Conservation (phyloP, 2,329 filamentous ascomycete species). For the Alternaria gaisen region DNA sequence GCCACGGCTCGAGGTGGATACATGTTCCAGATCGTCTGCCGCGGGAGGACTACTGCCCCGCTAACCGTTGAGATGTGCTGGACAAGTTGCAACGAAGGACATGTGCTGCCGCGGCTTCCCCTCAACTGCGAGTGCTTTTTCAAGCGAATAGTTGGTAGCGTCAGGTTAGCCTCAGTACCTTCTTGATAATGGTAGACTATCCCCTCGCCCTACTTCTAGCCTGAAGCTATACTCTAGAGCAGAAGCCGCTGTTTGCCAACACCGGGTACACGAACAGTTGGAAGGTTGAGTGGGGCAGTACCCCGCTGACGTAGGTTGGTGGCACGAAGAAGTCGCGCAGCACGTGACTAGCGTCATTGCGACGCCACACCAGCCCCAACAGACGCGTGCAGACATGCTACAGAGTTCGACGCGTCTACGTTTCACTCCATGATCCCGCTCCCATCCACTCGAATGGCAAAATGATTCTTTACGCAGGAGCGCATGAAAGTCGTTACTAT, state of each 20-base stretch:
- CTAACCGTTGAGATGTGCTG: constrained; percentile 3
- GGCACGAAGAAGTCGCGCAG: constrained; percentile 26
- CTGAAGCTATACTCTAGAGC: neutral
- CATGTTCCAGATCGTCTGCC: constrained; percentile 15
- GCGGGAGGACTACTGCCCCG: constrained; percentile 16
- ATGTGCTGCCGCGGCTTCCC: neutral
- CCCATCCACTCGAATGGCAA: neutral
- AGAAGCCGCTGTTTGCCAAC: neutral
- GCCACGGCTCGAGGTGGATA: constrained; percentile 14
- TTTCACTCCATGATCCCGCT: neutral
- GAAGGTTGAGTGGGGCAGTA: constrained; percentile 3
- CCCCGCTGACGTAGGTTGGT: constrained; percentile 26
- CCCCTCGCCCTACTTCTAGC: neutral
- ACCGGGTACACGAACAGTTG: neutral
- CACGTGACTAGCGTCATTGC: constrained; percentile 30
- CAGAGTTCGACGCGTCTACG: neutral
- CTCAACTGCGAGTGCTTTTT: neutral
- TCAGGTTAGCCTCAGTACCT: neutral
- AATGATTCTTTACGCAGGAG: neutral
- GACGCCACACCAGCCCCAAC: neutral
- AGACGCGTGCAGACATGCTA: neutral
- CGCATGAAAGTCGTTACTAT: neutral
- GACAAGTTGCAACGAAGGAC: constrained; percentile 10
- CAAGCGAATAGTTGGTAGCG: neutral
- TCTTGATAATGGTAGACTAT: neutral